Percentiles rank a stretch among this genome's conserved stretches.
These are phyloP conservation scores for Neofusicoccum ribis DNA, from an alignment of 2,329 filamentous ascomycete species.

Conservation along the genomic window DNA sequence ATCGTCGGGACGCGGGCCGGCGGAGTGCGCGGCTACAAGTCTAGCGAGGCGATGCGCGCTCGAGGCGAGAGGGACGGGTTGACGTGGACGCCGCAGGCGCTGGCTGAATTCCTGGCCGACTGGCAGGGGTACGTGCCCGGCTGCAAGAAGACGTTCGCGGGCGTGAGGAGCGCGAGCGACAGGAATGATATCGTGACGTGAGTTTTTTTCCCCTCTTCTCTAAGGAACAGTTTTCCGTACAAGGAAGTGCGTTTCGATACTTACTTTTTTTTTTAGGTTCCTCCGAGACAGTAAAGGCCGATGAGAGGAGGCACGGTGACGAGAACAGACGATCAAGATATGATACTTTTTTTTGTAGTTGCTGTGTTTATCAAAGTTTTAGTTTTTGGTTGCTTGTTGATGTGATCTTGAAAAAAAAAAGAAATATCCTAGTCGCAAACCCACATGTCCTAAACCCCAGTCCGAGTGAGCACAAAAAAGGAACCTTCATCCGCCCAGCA, in stretches of 20 bases:
- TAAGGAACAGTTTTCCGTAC: neutral
- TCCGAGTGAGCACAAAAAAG: neutral
- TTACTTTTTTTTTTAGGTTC: neutral
- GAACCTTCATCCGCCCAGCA: neutral
- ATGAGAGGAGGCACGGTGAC: neutral
- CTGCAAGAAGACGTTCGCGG: neutral
- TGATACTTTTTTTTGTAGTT: neutral
- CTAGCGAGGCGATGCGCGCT: neutral
- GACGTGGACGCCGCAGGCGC: no score
- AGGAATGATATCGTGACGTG: neutral
- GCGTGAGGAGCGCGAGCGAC: neutral
- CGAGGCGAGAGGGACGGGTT: neutral
- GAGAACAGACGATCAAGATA: neutral
- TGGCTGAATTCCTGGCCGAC: neutral
- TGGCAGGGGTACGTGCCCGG: neutral
- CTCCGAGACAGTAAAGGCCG: no score
- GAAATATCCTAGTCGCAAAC: neutral
- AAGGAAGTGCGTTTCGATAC: no score
- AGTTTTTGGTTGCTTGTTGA: neutral
- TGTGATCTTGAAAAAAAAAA: neutral
- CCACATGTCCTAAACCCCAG: no score
- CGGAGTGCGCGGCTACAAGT: neutral
- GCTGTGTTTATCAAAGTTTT: neutral
- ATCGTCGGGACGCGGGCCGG: constrained; percentile 15
- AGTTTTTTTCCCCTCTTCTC: neutral